phyloP scores from a whole-genome alignment of 202 grass and related monocot species.

The Tripidium arundinaceum region DNA sequence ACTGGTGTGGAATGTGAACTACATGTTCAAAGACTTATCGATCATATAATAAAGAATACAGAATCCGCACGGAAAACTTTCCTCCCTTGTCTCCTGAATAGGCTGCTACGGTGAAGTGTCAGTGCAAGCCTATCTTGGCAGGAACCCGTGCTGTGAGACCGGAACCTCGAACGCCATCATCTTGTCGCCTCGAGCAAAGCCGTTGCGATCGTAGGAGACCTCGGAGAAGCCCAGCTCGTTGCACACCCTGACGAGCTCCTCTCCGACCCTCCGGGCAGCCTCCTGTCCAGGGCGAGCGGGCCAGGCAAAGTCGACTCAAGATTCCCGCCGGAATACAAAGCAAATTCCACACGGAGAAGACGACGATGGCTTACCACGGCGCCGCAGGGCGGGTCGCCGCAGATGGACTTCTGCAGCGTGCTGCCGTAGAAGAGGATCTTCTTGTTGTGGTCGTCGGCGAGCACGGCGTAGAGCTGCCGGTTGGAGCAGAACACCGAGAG shows the following conservation, averaged over 20 bases:
- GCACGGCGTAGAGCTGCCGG: conserved; percentile 77
- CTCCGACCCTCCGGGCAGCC: conserved; percentile 67
- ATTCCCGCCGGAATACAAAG: not conserved
- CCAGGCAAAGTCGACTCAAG: not conserved
- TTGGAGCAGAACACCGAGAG: conserved; percentile 90
- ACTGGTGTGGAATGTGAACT: too few species aligned
- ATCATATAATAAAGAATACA: too few species aligned
- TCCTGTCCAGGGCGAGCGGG: conserved; percentile 36
- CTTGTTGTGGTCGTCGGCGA: conserved; percentile 84
- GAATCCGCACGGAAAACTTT: too few species aligned
- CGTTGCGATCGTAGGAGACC: conserved; percentile 82
- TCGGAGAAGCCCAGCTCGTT: conserved; percentile 59
- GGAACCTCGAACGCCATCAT: conserved; percentile 70
- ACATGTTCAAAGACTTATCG: too few species aligned
- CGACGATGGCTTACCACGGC: conserved; percentile 29
- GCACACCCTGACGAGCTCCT: conserved; percentile 67
- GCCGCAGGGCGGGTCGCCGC: conserved; percentile 47
- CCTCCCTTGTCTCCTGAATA: too few species aligned
- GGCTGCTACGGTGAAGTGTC: too few species aligned
- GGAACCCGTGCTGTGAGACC: conserved; percentile 63
- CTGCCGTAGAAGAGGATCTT: conserved; percentile 76
- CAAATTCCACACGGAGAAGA: not conserved
- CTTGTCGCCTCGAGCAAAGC: conserved; percentile 78
- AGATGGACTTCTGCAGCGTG: conserved; percentile 74
- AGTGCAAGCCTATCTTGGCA: conserved; percentile 49